A percentile compares a stretch with the other conserved stretches of the same genome.
These are phyloP conservation scores for Rhodotorula diobovata DNA, from an alignment of 768 basidiomycete species.

Conservation along the genomic window DNA sequence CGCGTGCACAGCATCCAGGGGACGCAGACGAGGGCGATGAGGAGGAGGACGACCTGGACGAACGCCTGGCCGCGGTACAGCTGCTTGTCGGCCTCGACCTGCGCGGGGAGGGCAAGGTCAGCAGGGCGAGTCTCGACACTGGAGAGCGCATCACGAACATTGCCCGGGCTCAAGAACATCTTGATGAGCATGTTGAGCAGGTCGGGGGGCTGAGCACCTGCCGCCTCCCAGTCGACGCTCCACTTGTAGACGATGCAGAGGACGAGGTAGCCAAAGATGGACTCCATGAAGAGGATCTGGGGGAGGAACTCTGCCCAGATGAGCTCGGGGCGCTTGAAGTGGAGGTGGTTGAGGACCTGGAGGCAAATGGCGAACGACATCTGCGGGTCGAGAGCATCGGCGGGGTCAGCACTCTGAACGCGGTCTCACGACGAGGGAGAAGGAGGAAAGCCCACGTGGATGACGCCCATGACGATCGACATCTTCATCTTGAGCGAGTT, in stretches of 20 bases:
- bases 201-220: conserved; percentile 70
- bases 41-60: conserved; percentile 71
- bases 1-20: conserved; percentile 91
- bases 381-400: conserved; percentile 51
- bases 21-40: conserved; percentile 78
- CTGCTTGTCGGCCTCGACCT: conserved; percentile 61
- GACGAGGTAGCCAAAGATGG: conserved; percentile 70
- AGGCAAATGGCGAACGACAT: conserved; percentile 98
- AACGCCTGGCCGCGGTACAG: conserved; percentile 82
- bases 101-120: neutral
- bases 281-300: conserved; percentile 94
- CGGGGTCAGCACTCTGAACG: neutral
- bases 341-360: conserved; percentile 91
- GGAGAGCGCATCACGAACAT: conserved; percentile 30
- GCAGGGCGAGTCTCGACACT: neutral
- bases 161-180: conserved; percentile 91
- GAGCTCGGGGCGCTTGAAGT: conserved; percentile 78
- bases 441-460: conserved; percentile 63
- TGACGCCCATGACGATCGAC: conserved; percentile 91
- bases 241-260: conserved; percentile 67
- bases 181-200: conserved; percentile 86
- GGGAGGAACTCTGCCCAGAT: conserved; percentile 95
- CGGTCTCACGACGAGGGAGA: neutral
- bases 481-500: conserved; percentile 99
- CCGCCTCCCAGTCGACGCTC: conserved; percentile 81